Evolutionary conservation across 352 stramenopile species (phyloP).

Genomic region (Pythium brachiatum): DNA sequence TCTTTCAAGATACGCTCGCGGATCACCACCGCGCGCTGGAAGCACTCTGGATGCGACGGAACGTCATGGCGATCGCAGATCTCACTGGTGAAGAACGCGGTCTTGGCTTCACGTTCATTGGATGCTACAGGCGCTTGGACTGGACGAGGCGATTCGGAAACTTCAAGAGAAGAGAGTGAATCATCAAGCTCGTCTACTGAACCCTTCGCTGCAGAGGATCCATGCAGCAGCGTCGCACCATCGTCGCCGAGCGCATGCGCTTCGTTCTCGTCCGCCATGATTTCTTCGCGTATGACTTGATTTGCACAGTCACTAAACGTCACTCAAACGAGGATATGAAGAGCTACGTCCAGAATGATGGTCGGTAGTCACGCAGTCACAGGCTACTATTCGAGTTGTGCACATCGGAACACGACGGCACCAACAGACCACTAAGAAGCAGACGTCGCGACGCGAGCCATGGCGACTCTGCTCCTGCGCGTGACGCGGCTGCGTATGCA

Average conservation of each 20-base stretch:
- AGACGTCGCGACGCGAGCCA: too few species aligned
- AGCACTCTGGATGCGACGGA: conserved; percentile 29
- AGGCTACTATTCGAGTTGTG: conserved; percentile 1
- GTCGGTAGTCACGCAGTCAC: neutral
- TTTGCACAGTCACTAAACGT: neutral
- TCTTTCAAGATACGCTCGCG: conserved; percentile 27
- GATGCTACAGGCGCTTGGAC: neutral
- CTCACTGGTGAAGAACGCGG: conserved; percentile 25
- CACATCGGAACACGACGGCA: neutral
- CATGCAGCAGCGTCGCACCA: neutral
- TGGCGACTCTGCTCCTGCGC: neutral
- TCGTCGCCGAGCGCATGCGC: neutral
- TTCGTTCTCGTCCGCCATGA: neutral
- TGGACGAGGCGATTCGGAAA: neutral
- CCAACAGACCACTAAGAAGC: neutral
- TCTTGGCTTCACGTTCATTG: neutral
- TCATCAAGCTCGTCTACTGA: neutral
- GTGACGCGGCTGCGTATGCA: neutral
- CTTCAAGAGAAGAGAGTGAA: neutral
- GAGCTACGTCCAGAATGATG: neutral
- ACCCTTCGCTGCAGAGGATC: too few species aligned
- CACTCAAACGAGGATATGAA: neutral
- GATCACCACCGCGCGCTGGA: conserved; percentile 30
- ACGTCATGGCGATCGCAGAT: conserved; percentile 34
- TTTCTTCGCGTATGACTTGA: neutral